Conservation (phyloP, 495 filamentous ascomycete genomes). For the Neurospora sp. region DNA sequence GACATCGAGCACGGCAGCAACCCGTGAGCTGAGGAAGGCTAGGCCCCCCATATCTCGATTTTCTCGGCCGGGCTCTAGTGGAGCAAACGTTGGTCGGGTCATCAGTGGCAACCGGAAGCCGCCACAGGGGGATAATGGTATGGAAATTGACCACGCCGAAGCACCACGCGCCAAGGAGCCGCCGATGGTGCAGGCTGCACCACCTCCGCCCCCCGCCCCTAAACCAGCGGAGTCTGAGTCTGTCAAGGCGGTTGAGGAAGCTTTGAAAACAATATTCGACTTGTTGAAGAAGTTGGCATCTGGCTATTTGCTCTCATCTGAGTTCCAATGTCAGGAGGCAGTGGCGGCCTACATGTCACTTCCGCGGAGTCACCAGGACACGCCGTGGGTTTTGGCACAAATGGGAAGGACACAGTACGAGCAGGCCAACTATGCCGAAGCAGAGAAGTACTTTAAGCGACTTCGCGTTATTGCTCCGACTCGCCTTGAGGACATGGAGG, state of each 20-base stretch:
- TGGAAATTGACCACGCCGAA: conserved; percentile 52
- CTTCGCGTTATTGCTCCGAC: conserved; percentile 68
- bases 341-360: conserved; percentile 60
- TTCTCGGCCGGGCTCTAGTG: conserved; percentile 40
- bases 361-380: conserved; percentile 68
- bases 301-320: conserved; percentile 64
- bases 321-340: conserved; percentile 70
- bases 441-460: conserved; percentile 72
- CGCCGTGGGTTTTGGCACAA: conserved; percentile 88
- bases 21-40: conserved; percentile 68
- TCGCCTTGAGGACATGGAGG: conserved; percentile 85
- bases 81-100: conserved; percentile 64
- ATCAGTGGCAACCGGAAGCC: conserved; percentile 80
- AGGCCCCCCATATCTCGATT: conserved; percentile 51
- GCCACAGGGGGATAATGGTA: conserved; percentile 43
- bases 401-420: conserved; percentile 87
- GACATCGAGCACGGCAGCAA: conserved; percentile 48
- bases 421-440: conserved; percentile 70
- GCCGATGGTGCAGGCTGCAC: conserved; percentile 15
- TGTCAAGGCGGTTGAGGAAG: conserved; percentile 56
- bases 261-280: conserved; percentile 65
- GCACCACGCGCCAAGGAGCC: conserved; percentile 41
- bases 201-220: conserved; percentile 12
- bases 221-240: conserved; percentile 38
- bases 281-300: conserved; percentile 72